These are phyloP conservation scores for Arabidopsis thaliana DNA, from an alignment of 345 rosid genomes.

Conservation along the genomic window DNA sequence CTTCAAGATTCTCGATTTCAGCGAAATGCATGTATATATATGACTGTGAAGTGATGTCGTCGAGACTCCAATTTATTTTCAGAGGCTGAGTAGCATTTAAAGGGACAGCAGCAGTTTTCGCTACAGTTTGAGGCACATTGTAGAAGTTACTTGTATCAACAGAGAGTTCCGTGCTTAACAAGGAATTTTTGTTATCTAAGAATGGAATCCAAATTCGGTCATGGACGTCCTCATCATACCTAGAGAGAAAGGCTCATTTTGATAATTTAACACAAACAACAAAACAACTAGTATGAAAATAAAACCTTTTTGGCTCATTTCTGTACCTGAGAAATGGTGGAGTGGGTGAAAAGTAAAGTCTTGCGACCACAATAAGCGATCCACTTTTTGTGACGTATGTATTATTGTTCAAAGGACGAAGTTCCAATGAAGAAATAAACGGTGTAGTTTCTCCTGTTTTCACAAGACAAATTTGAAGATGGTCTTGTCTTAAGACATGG, in stretches of 20 bases:
- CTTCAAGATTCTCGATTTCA: slow-evolving; percentile 41
- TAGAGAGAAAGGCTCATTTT: not conserved
- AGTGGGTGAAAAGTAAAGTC: slow-evolving; percentile 34
- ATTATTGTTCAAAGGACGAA: slow-evolving; percentile 32
- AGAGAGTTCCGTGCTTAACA: not conserved
- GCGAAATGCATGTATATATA: slow-evolving; percentile 59
- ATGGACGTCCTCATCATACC: slow-evolving; percentile 52
- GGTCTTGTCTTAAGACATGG: slow-evolving; percentile 28
- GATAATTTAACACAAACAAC: not conserved
- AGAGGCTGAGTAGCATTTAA: slow-evolving; percentile 25
- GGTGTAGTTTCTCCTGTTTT: slow-evolving; percentile 44
- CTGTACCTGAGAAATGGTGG: slow-evolving; percentile 30
- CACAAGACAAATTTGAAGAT: slow-evolving; percentile 43
- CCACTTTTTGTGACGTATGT: slow-evolving; percentile 41
- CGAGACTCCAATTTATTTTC: not conserved
- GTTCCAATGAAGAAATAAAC: slow-evolving; percentile 39
- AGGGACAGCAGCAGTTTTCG: slow-evolving; percentile 44
- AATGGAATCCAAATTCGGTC: slow-evolving; percentile 54
- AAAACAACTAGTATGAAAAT: not conserved
- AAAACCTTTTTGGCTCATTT: not conserved
- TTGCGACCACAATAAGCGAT: slow-evolving; percentile 6
- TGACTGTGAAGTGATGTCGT: not conserved
- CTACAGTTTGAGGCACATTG: slow-evolving; percentile 40
- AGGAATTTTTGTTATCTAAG: not conserved
- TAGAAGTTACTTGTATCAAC: slow-evolving; percentile 12